Percentiles rank a stretch among this genome's conserved stretches.
These are phyloP conservation scores for Atkinsonella hypoxylon DNA, from an alignment of 2,329 filamentous ascomycete species.

Conservation along the genomic window DNA sequence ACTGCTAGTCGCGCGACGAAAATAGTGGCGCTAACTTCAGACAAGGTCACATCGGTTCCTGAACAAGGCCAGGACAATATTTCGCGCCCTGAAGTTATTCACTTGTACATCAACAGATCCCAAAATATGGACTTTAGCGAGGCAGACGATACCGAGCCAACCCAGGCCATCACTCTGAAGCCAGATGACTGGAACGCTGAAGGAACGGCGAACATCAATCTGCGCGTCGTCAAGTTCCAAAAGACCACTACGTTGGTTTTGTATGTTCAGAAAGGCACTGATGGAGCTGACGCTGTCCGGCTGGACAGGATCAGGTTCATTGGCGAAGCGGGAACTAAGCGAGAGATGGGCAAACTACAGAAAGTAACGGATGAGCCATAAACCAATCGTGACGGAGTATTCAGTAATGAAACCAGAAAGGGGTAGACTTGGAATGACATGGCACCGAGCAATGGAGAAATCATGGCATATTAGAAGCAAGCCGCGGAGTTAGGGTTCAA, in stretches of 20 bases:
- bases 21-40: not conserved
- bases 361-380: constrained; percentile 73
- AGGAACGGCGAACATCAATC: constrained; percentile 56
- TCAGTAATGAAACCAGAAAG: not conserved
- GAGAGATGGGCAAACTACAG: constrained; percentile 87
- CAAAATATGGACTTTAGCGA: constrained; percentile 93
- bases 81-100: constrained; percentile 70
- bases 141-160: constrained; percentile 72
- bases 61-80: constrained; percentile 58
- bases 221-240: constrained; percentile 97
- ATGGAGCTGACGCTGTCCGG: constrained; percentile 72
- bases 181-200: constrained; percentile 72
- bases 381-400: constrained; percentile 3
- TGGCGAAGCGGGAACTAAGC: constrained; percentile 83
- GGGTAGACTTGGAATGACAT: not conserved
- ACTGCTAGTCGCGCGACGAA: not conserved
- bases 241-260: constrained; percentile 77
- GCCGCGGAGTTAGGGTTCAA: not conserved
- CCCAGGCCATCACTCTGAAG: constrained; percentile 66
- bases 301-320: constrained; percentile 70
- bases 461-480: not conserved
- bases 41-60: constrained; percentile 71
- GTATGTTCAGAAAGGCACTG: constrained; percentile 80
- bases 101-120: constrained; percentile 77
- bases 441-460: not conserved